These are phyloP conservation scores for Oidiodendron maius DNA, from an alignment of 495 filamentous ascomycete species.

Conservation along the genomic window DNA sequence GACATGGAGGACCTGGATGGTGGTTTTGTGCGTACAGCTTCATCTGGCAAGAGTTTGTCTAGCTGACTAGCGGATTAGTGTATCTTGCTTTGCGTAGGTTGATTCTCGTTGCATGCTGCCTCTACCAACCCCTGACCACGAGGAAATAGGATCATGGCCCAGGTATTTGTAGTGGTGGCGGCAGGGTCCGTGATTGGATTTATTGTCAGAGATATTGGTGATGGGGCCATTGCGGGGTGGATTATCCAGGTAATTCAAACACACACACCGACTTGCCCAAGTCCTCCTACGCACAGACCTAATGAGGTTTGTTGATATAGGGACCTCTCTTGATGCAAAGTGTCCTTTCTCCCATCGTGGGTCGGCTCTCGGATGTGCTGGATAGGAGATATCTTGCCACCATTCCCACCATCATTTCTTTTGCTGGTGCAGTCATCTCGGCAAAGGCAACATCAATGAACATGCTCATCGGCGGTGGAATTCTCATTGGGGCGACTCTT, in stretches of 20 bases:
- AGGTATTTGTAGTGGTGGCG: slow-evolving; percentile 50
- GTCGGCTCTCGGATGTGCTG: slow-evolving; percentile 48
- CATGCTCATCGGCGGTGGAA: slow-evolving; percentile 49
- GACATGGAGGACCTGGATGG: slow-evolving; percentile 22
- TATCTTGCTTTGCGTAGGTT: slow-evolving; percentile 20
- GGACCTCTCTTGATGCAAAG: slow-evolving; percentile 48
- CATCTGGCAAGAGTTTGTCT: not conserved
- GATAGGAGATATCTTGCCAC: slow-evolving; percentile 46
- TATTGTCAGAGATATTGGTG: slow-evolving; percentile 45
- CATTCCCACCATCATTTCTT: slow-evolving; percentile 43
- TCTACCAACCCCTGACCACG: not conserved
- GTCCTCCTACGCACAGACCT: not conserved
- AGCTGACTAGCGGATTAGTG: slow-evolving; percentile 3
- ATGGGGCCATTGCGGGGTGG: slow-evolving; percentile 43
- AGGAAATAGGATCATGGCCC: slow-evolving; percentile 32
- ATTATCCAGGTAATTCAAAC: slow-evolving; percentile 42
- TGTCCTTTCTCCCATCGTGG: slow-evolving; percentile 47
- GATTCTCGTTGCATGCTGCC: not conserved
- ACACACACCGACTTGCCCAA: not conserved
- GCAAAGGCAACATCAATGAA: slow-evolving; percentile 48
- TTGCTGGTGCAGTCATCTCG: slow-evolving; percentile 44
- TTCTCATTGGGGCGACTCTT: slow-evolving; percentile 46
- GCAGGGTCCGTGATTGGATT: slow-evolving; percentile 50
- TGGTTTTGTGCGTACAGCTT: slow-evolving; percentile 17
- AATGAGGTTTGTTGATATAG: slow-evolving; percentile 12